Percentiles rank a stretch among this genome's conserved stretches.
These are phyloP conservation scores for Aspergillus sp. DNA, from an alignment of 2,329 filamentous ascomycete species.

Conservation along the genomic window DNA sequence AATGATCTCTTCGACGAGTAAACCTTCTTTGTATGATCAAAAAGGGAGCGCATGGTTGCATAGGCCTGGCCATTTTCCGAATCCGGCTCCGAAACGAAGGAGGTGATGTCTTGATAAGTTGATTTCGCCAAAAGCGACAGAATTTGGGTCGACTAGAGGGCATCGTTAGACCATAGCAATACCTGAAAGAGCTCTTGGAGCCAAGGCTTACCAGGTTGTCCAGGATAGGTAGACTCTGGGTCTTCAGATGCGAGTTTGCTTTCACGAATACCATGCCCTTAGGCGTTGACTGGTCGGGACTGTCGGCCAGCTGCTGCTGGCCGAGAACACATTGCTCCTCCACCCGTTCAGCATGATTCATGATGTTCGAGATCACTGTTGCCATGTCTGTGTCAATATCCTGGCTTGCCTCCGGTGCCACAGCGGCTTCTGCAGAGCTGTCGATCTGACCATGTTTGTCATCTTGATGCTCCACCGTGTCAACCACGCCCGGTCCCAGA, in stretches of 20 bases:
- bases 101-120: conserved; percentile 56
- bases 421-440: conserved; percentile 14
- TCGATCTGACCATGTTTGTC: conserved; percentile 24
- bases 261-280: conserved; percentile 41
- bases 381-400: conserved; percentile 36
- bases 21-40: conserved; percentile 63
- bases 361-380: conserved; percentile 43
- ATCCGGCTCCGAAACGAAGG: conserved; percentile 56
- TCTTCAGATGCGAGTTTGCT: conserved; percentile 50
- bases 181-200: conserved; percentile 8
- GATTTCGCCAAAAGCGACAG: conserved; percentile 58
- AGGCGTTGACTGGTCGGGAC: conserved; percentile 28
- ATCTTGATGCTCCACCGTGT: conserved; percentile 24
- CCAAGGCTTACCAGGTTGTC: conserved; percentile 56
- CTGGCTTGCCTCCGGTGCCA: conserved; percentile 22
- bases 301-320: conserved; percentile 32
- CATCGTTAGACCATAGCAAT: neutral
- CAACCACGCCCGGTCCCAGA: conserved; percentile 29
- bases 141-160: conserved; percentile 56
- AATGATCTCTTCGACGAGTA: conserved; percentile 59
- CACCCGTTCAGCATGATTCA: conserved; percentile 43
- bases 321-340: conserved; percentile 40
- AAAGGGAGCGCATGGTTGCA: conserved; percentile 59
- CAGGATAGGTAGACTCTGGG: conserved; percentile 60
- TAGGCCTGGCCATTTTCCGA: conserved; percentile 62